Conservation (phyloP, 73 alveolate species). For the Strombidium stylifer region DNA sequence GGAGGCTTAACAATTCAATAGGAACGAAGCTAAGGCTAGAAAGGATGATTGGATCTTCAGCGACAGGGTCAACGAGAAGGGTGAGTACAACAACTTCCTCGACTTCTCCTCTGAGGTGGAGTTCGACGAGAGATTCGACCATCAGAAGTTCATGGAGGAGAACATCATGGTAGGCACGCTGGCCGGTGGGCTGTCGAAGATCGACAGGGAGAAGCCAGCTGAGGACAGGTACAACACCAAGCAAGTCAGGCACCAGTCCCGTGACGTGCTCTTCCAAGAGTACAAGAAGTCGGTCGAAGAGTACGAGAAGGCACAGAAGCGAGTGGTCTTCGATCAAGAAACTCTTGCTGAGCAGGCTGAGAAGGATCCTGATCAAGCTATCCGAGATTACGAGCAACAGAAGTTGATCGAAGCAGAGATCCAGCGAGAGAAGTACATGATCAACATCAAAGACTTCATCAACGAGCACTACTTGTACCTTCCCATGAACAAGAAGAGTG, state of each 20-base stretch:
- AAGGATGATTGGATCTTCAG: too few species aligned
- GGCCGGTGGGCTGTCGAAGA: background rate
- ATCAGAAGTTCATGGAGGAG: background rate
- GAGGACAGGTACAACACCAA: conserved; percentile 1
- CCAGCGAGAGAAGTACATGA: too few species aligned
- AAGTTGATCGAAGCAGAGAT: too few species aligned
- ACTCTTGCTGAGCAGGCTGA: background rate
- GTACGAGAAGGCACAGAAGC: conserved; percentile 21
- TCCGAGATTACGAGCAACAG: too few species aligned
- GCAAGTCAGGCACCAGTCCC: background rate
- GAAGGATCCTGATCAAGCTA: conserved; percentile 1
- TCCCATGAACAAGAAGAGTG: background rate
- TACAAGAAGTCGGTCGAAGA: conserved; percentile 2
- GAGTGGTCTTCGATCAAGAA: conserved; percentile 20
- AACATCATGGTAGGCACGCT: too few species aligned
- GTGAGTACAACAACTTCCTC: conserved; percentile 34
- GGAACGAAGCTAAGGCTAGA: too few species aligned
- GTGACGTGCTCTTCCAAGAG: background rate
- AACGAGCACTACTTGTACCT: background rate
- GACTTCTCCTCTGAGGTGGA: conserved; percentile 59
- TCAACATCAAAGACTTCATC: background rate
- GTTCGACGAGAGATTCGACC: conserved; percentile 43
- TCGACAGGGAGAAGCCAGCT: conserved; percentile 6
- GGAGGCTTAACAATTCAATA: conserved; percentile 20
- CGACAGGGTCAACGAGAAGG: too few species aligned